Conservation (phyloP, 345 rosid genomes). For the Eucalyptus brandiana region DNA sequence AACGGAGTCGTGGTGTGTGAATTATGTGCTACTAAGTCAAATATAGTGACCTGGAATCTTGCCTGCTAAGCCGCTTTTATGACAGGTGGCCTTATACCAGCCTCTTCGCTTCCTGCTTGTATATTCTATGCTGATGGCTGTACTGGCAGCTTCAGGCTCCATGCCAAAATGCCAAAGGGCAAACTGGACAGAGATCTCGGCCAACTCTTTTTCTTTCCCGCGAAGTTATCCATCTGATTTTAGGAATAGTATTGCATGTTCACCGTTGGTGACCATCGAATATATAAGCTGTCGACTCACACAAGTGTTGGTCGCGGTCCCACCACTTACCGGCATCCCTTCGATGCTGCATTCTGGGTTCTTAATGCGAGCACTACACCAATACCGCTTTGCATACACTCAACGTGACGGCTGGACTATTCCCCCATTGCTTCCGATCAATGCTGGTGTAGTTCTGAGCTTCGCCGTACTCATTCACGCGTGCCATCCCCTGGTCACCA, state of each 20-base stretch:
- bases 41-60: not conserved
- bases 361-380: not conserved
- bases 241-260: not conserved
- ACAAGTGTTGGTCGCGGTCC: not conserved
- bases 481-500: not conserved
- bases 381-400: not conserved
- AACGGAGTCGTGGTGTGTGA: not conserved
- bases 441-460: not conserved
- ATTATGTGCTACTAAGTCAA: not conserved
- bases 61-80: not conserved
- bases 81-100: not conserved
- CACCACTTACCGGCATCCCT: not conserved
- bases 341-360: not conserved
- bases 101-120: not conserved
- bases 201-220: not conserved
- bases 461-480: not conserved
- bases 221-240: not conserved
- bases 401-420: not conserved
- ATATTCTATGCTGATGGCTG: not conserved
- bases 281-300: not conserved
- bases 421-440: not conserved
- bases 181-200: not conserved
- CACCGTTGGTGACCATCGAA: not conserved
- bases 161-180: not conserved
- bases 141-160: not conserved